Evolutionary conservation across 495 filamentous ascomycete species (phyloP).

Genomic region (Aspergillus taichungensis): DNA sequence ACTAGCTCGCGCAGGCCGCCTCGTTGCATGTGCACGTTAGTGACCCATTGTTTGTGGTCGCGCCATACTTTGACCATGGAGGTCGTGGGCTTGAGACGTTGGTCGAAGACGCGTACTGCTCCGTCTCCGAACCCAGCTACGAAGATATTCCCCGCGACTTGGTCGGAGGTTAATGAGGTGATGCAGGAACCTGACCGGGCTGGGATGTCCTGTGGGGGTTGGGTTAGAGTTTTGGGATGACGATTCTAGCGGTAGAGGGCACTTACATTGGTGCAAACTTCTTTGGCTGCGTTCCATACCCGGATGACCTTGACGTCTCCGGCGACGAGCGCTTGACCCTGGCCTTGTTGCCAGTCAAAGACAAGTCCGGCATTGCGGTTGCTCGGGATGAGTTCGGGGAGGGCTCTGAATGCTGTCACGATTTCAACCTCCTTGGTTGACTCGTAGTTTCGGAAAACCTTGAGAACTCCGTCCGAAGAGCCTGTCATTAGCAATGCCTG

Average conservation of each 20-base stretch:
- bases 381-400: slow-evolving; percentile 86
- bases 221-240: slow-evolving; percentile 1
- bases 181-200: slow-evolving; percentile 94
- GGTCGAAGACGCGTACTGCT: slow-evolving; percentile 91
- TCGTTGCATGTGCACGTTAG: slow-evolving; percentile 92
- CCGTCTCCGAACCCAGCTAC: slow-evolving; percentile 95
- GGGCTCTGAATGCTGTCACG: slow-evolving; percentile 83
- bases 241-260: neutral
- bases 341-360: slow-evolving; percentile 98
- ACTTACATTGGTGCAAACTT: slow-evolving; percentile 74
- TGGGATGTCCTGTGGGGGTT: slow-evolving; percentile 63
- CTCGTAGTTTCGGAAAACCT: slow-evolving; percentile 85
- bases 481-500: slow-evolving; percentile 91
- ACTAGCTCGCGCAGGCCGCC: slow-evolving; percentile 87
- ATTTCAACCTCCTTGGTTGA: slow-evolving; percentile 64
- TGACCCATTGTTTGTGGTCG: slow-evolving; percentile 89
- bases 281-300: slow-evolving; percentile 89
- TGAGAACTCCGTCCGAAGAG: slow-evolving; percentile 86
- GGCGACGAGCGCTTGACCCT: slow-evolving; percentile 84
- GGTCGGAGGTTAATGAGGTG: slow-evolving; percentile 89
- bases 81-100: slow-evolving; percentile 67
- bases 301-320: slow-evolving; percentile 93
- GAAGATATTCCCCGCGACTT: slow-evolving; percentile 93
- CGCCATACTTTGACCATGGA: slow-evolving; percentile 95
- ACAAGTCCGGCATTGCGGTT: slow-evolving; percentile 91